Conservation (phyloP, 176 grass and related monocot species). For the Poa annua region DNA sequence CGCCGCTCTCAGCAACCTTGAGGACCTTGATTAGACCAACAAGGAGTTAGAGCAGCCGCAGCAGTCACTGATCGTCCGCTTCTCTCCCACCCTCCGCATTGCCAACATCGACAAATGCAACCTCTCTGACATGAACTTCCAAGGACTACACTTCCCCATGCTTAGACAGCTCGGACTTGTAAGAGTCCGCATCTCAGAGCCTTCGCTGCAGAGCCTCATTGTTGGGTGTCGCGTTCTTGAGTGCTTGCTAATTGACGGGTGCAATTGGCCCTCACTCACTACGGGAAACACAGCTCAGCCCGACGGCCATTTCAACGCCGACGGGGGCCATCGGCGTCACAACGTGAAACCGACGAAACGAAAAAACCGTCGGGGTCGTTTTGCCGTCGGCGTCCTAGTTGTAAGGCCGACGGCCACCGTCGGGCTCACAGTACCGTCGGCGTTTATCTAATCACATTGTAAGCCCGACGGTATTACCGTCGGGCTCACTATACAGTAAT, state of each 20-base stretch:
- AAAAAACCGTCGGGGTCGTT: too few species aligned
- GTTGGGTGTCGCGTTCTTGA: background rate
- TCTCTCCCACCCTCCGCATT: background rate
- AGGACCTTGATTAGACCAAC: background rate
- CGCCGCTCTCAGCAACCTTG: background rate
- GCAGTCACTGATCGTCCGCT: slow-evolving; percentile 27
- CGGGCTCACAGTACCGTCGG: too few species aligned
- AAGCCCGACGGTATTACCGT: too few species aligned
- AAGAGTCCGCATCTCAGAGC: background rate
- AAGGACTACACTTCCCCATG: background rate
- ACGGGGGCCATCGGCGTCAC: too few species aligned
- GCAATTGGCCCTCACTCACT: background rate
- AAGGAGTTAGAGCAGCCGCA: background rate
- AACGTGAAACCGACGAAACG: too few species aligned
- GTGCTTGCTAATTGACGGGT: background rate
- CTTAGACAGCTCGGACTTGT: slow-evolving; percentile 1
- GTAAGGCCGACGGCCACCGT: too few species aligned
- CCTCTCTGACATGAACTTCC: background rate
- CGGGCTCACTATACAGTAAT: too few species aligned
- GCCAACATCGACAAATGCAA: background rate
- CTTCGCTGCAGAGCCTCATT: background rate
- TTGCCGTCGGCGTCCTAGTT: too few species aligned
- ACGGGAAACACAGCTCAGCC: too few species aligned
- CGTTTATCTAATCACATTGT: too few species aligned
- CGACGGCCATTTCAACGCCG: too few species aligned